Conservation (phyloP, 129 eudicot species). For the Tagetes patula region DNA sequence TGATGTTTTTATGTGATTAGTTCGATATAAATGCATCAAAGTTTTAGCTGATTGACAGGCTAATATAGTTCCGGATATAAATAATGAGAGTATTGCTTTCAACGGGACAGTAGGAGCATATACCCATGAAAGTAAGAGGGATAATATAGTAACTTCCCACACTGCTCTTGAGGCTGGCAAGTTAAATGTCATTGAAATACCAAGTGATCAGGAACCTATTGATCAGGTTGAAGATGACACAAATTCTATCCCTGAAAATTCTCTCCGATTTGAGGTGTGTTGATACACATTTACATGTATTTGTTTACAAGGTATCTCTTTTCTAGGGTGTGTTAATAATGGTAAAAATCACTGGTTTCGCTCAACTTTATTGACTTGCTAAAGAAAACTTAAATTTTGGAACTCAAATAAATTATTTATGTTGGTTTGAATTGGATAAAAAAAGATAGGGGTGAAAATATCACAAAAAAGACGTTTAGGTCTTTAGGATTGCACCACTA, state of each 20-base stretch:
- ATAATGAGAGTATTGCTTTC: slow-evolving; percentile 3
- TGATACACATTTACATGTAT: not conserved
- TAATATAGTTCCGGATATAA: slow-evolving; percentile 15
- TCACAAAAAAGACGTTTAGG: not conserved
- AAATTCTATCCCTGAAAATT: slow-evolving; percentile 34
- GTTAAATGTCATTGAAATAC: slow-evolving; percentile 10
- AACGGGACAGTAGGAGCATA: slow-evolving; percentile 25
- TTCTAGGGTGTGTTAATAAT: not conserved
- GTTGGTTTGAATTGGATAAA: not conserved
- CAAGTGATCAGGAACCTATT: slow-evolving; percentile 22
- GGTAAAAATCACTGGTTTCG: not conserved
- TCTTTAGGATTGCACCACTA: not conserved
- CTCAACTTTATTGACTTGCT: not conserved
- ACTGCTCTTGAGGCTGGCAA: slow-evolving; percentile 13
- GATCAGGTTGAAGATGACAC: slow-evolving; percentile 36
- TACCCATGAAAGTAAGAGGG: slow-evolving; percentile 22
- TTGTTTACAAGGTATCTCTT: not conserved
- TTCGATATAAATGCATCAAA: not conserved
- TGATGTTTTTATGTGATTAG: slow-evolving; percentile 15
- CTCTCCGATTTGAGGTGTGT: slow-evolving; percentile 68
- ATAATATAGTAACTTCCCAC: slow-evolving; percentile 23
- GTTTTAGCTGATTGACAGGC: slow-evolving; percentile 31
- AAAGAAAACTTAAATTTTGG: not conserved
- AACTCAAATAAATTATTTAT: not conserved
- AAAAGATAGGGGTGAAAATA: not conserved